Percentiles rank a stretch among this genome's conserved stretches.
Conservation (phyloP, 208 protist species). For the Trypanosoma congolense region DNA sequence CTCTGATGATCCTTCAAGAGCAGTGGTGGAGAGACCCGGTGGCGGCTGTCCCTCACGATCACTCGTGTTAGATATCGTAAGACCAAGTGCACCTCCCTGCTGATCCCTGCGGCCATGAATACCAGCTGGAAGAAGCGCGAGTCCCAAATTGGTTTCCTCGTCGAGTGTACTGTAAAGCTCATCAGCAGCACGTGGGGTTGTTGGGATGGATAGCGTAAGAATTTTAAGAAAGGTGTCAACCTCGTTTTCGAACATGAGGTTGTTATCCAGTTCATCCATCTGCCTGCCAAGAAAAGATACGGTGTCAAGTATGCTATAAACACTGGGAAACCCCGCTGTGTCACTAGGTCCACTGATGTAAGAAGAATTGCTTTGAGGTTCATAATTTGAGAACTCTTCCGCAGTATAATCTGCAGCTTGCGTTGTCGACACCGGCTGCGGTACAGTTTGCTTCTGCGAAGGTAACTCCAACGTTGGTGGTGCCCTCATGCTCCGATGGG, state of each 20-base stretch:
- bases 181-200: constrained; percentile 51
- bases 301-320: constrained; percentile 48
- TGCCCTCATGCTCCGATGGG: neutral
- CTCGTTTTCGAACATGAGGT: constrained; percentile 76
- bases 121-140: constrained; percentile 62
- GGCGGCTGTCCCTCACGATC: constrained; percentile 1
- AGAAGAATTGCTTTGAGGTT: neutral
- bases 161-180: constrained; percentile 9
- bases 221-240: constrained; percentile 82
- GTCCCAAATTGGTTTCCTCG: constrained; percentile 21
- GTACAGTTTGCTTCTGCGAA: neutral
- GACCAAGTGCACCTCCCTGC: neutral
- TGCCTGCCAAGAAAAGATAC: constrained; percentile 38
- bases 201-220: constrained; percentile 75
- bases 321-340: constrained; percentile 49
- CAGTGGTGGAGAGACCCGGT: neutral
- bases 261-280: constrained; percentile 54
- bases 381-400: neutral
- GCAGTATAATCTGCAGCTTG: neutral
- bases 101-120: constrained; percentile 5
- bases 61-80: neutral
- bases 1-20: neutral
- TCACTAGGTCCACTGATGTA: constrained; percentile 2
- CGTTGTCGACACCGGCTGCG: neutral
- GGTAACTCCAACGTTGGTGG: neutral